Conservation (phyloP, 2,329 filamentous ascomycete species). For the Onygena corvina region DNA sequence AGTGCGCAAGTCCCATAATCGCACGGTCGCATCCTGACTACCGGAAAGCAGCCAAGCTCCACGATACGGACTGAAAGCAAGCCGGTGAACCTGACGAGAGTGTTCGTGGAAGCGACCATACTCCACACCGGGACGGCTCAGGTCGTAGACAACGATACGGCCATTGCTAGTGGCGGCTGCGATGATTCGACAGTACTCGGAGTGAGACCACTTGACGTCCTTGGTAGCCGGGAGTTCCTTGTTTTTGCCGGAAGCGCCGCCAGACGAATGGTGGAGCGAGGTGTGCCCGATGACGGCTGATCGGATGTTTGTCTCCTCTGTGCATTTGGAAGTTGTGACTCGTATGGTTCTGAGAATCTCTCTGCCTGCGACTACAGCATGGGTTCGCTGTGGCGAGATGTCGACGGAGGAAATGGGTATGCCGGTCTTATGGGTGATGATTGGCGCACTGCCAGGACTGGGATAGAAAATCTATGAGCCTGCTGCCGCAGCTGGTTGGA, state of each 20-base stretch:
- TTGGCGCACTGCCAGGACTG: conserved; percentile 41
- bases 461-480: conserved; percentile 6
- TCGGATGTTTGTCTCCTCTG: conserved; percentile 53
- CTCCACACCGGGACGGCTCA: conserved; percentile 49
- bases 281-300: conserved; percentile 48
- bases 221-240: conserved; percentile 50
- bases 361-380: conserved; percentile 52
- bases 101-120: conserved; percentile 53
- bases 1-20: conserved; percentile 52
- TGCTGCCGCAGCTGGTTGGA: not conserved
- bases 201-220: conserved; percentile 57
- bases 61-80: conserved; percentile 53
- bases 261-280: conserved; percentile 38
- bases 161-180: conserved; percentile 54
- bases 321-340: conserved; percentile 44
- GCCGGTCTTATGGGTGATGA: conserved; percentile 51
- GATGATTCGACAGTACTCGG: conserved; percentile 47
- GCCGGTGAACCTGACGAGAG: conserved; percentile 51
- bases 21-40: conserved; percentile 52
- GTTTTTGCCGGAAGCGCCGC: conserved; percentile 37
- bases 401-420: conserved; percentile 52
- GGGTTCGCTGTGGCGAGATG: conserved; percentile 50
- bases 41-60: conserved; percentile 51
- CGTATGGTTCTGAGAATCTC: conserved; percentile 55
- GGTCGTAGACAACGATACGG: conserved; percentile 53